Evolutionary conservation across 208 protist genomes (phyloP), one percentile per base, ranked within the genome.

Genomic region (Leishmania turanica): DNA sequence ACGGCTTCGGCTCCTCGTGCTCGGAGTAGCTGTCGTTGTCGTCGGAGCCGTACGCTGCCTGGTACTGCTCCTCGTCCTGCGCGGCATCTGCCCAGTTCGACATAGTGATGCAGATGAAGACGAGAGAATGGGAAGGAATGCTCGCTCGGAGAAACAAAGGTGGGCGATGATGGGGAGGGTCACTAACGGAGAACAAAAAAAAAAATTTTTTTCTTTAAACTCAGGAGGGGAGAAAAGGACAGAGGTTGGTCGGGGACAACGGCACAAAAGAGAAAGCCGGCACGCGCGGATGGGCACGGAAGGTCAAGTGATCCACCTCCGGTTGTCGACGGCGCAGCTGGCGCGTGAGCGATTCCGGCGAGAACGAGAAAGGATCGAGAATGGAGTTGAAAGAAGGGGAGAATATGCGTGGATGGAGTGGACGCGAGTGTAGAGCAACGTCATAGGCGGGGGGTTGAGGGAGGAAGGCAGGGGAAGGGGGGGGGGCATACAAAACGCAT

Each of bases 51-150:
- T 85, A 53, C 56, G 77, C 78, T 49, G 87, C 84, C 31, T 81
- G 73, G 68, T 91, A 86, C 31, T 84, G 68, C 34, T 86, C 80
- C 71, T 92, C 87, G 66, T 93, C 90, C 31, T 96, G 89, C 49
- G 88, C 91, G 56, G 88, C 84, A 60, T 89, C 88, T 15, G 83
- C 88, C 88, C 87, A 91, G 64, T 86, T 92, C 42, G 83, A 89
- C 88, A 86, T 91, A 49, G 11, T 85, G 37, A 45, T 34, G 75
- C 15, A 27, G 45, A 40, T 27, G 27, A 54, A 37, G 24, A n/a
- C 9, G 24, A 24, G 34, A 51, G 13, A 47, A 51, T 62, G 51
- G 19, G 42, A 68, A 53, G 56, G 47, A 31, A 37, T 27, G 27
- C 19, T 60, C 45, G 9, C 37, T 60, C 42, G 45, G 17, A n/a